phyloP scores from a whole-genome alignment of 2,329 filamentous ascomycete species.

The Stagonosporopsis chrysanthemi region DNA sequence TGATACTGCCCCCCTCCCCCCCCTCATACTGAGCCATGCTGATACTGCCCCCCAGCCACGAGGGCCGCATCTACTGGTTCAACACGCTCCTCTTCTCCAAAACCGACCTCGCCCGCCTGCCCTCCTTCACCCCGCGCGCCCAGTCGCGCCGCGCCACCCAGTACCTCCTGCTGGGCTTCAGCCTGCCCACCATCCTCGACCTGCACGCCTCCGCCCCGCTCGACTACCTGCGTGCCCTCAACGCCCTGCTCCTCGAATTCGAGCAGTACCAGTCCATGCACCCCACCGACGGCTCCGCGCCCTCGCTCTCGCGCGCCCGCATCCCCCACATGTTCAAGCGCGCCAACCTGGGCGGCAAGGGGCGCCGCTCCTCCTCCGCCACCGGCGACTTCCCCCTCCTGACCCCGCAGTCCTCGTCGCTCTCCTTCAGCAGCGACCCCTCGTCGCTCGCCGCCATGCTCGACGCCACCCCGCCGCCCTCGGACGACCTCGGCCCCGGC shows the following conservation, averaged over 20 bases:
- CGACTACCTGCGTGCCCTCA: constrained; percentile 88
- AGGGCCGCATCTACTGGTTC: constrained; percentile 97
- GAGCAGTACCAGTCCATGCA: constrained; percentile 92
- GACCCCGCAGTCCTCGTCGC: constrained; percentile 33
- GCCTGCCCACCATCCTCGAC: constrained; percentile 87
- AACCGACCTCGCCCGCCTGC: constrained; percentile 78
- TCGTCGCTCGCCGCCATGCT: constrained; percentile 22
- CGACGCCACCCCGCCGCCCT: constrained; percentile 32
- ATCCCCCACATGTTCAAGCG: constrained; percentile 66
- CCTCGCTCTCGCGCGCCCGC: constrained; percentile 76
- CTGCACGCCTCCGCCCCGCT: constrained; percentile 79
- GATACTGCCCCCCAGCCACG: constrained; percentile 68
- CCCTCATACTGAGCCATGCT: constrained; percentile 12
- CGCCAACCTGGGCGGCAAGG: constrained; percentile 47
- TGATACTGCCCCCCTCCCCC: too few species aligned
- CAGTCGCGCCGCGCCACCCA: constrained; percentile 90
- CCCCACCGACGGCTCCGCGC: constrained; percentile 74
- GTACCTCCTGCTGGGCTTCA: constrained; percentile 90
- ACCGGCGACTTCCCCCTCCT: constrained; percentile 56
- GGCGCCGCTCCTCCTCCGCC: constrained; percentile 64
- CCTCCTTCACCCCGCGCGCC: constrained; percentile 84
- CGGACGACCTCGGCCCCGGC: constrained; percentile 58
- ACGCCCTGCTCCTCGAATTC: constrained; percentile 87
- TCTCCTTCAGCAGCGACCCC: constrained; percentile 34
- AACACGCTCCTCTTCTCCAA: constrained; percentile 94